phyloP scores from a whole-genome alignment of 371 early-diverging fungal species.

The Mucor saturninus region DNA sequence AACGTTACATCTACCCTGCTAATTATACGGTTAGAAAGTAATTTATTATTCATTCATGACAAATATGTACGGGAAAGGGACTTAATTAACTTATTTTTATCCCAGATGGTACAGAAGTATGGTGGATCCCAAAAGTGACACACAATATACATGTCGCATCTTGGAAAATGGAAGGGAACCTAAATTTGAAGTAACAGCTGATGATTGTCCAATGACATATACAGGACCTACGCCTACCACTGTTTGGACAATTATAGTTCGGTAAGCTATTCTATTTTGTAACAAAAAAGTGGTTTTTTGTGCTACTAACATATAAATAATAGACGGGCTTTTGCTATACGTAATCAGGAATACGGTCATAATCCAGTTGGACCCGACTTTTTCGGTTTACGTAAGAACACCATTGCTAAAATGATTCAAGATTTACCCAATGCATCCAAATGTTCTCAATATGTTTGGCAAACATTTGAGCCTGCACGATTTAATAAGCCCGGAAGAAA shows the following conservation, averaged over 20 bases:
- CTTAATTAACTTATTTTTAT: slow-evolving; percentile 2
- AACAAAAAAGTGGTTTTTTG: background rate
- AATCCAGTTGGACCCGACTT: slow-evolving; percentile 92
- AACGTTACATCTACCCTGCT: slow-evolving; percentile 92
- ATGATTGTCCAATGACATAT: slow-evolving; percentile 52
- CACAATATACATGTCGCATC: slow-evolving; percentile 81
- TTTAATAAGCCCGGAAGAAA: slow-evolving; percentile 52
- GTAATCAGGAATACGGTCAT: slow-evolving; percentile 80
- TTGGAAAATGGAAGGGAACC: slow-evolving; percentile 86
- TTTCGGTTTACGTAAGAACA: slow-evolving; percentile 89
- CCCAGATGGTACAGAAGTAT: slow-evolving; percentile 77
- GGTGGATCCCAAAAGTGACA: slow-evolving; percentile 70
- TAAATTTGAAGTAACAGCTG: slow-evolving; percentile 57
- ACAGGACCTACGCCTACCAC: slow-evolving; percentile 59
- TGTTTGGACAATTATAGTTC: slow-evolving; percentile 58
- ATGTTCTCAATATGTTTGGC: slow-evolving; percentile 80
- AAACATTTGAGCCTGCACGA: slow-evolving; percentile 63
- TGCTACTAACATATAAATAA: slow-evolving; percentile 4
- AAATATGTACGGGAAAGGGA: background rate
- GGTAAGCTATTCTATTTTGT: slow-evolving; percentile 25
- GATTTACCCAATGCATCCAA: slow-evolving; percentile 81
- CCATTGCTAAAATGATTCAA: slow-evolving; percentile 90
- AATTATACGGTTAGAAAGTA: slow-evolving; percentile 77
- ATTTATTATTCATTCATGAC: slow-evolving; percentile 9
- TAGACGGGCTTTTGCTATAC: slow-evolving; percentile 64